Conservation (phyloP, 2,329 filamentous ascomycete genomes). For the Endothia cerciana region DNA sequence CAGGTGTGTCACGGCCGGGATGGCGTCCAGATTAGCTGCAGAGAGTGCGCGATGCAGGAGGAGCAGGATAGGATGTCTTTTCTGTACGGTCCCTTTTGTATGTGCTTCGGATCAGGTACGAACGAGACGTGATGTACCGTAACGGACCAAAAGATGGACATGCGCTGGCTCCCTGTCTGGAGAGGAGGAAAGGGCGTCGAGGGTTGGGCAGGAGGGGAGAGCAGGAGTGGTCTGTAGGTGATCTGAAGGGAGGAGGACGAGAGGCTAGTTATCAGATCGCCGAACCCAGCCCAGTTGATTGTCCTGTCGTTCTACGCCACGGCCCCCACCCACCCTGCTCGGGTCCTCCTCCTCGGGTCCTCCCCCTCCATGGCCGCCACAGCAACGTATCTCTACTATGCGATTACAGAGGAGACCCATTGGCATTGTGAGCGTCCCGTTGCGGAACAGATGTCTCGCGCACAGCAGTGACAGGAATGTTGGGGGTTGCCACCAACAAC, state of each 20-base stretch:
- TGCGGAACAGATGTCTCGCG: conserved; percentile 18
- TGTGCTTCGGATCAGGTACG: neutral
- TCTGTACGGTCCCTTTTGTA: neutral
- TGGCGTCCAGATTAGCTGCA: neutral
- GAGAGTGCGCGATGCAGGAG: neutral
- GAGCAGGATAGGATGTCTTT: neutral
- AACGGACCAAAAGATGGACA: no score
- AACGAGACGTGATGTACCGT: no score
- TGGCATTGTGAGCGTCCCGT: conserved; percentile 23
- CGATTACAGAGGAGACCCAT: conserved; percentile 14
- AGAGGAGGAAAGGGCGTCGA: conserved; percentile 5
- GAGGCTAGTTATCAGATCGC: conserved; percentile 19
- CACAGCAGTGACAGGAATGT: conserved; percentile 25
- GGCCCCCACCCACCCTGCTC: conserved; percentile 4
- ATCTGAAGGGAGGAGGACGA: conserved; percentile 14
- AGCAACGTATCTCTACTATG: no score
- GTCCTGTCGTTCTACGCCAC: conserved; percentile 10
- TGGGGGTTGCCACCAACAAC: conserved; percentile 21
- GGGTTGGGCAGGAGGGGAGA: conserved; percentile 11
- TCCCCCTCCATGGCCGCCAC: neutral
- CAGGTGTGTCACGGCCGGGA: neutral
- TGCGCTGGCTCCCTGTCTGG: conserved; percentile 13
- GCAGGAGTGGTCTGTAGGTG: conserved; percentile 2
- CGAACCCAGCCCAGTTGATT: conserved; percentile 3
- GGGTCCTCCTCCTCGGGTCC: neutral